Evolutionary conservation across 1,284 basidiomycete genomes (phyloP).

Genomic region (Acaromyces ingoldii): DNA sequence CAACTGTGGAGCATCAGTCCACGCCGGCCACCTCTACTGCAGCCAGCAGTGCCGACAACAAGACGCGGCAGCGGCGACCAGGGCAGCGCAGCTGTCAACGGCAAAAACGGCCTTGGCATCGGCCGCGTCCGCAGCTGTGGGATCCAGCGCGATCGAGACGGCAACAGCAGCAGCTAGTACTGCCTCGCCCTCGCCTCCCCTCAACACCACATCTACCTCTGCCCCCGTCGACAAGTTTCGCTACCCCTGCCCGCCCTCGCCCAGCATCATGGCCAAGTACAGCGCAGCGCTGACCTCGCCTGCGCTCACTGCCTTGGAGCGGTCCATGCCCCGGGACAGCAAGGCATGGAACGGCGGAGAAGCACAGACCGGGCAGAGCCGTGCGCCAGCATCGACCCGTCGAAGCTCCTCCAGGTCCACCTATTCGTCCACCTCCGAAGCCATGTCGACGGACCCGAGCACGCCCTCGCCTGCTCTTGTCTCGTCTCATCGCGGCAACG

Average conservation of each 20-base stretch:
- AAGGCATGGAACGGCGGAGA: background rate
- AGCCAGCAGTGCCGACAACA: slow-evolving; percentile 32
- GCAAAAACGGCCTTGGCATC: too few species aligned
- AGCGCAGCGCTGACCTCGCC: slow-evolving; percentile 31
- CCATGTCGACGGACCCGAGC: slow-evolving; percentile 20
- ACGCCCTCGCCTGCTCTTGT: slow-evolving; percentile 31
- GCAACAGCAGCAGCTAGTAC: too few species aligned
- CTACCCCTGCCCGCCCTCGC: slow-evolving; percentile 39
- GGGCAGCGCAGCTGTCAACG: too few species aligned
- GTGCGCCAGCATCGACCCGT: too few species aligned
- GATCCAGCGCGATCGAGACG: too few species aligned
- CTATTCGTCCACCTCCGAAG: slow-evolving; percentile 39
- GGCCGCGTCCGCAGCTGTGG: too few species aligned
- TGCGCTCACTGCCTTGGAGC: slow-evolving; percentile 33
- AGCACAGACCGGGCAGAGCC: too few species aligned
- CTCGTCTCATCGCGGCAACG: slow-evolving; percentile 17
- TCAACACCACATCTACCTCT: too few species aligned
- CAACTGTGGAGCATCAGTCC: slow-evolving; percentile 27
- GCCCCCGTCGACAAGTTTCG: slow-evolving; percentile 34
- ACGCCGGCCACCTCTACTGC: slow-evolving; percentile 34
- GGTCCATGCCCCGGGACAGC: slow-evolving; percentile 20
- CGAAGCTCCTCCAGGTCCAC: slow-evolving; percentile 40
- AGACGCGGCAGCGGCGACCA: too few species aligned
- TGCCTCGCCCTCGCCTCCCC: background rate
- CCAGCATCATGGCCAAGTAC: slow-evolving; percentile 34